Base-by-base conservation (phyloP, 1,139 yeast species). In the Magnusiomyces suaveolens region DNA sequence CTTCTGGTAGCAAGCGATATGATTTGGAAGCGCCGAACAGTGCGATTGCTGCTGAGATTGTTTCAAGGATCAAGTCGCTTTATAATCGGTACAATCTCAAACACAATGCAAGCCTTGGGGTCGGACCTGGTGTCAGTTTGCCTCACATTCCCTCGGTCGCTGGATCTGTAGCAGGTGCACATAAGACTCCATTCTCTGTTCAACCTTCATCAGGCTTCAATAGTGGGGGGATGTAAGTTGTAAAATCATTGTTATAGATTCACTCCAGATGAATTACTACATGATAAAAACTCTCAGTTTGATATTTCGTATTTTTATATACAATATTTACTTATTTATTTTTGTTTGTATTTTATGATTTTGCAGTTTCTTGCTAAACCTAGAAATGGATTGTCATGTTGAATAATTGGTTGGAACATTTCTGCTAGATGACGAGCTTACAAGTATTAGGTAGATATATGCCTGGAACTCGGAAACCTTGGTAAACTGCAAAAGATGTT, bases 21-120 rank as follows among this genome's bases (percentile, higher is more conserved):
- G 95, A 88, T 62, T 77, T 92, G 58, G 97, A 90, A 63, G 95
- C 96, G 0, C 74, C 75, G 3, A 79, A 76, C 52, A 73, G 76
- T 0, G 68, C 69, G 1, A 87, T 85, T 61, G 82, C 95, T 52
- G 78, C 76, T 47, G 96, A 87, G 60, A 90, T 92, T 54, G 84
- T 90, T 6, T 73, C 78, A 21, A 84, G 84, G 62, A 72, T 89
- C n/a, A 56, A 53, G 46, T 47, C 48, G 1, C 44, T 56, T 12
- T 50, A 46, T 23, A 50, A 49, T 26, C 54, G 55, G 16, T 56
- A 56, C 39, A 46, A 29, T n/a, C 25, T 41, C 6, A 41, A 41
- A 41, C 44, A 41, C 8, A 41, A 41, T 41, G 44, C 44, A 3
- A 41, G 44, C 20, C 20, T 41, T 4, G 44, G 44, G 25, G 44